Evolutionary conservation across 805 yeast genomes (phyloP).

Genomic region (Saturnispora dispora): DNA sequence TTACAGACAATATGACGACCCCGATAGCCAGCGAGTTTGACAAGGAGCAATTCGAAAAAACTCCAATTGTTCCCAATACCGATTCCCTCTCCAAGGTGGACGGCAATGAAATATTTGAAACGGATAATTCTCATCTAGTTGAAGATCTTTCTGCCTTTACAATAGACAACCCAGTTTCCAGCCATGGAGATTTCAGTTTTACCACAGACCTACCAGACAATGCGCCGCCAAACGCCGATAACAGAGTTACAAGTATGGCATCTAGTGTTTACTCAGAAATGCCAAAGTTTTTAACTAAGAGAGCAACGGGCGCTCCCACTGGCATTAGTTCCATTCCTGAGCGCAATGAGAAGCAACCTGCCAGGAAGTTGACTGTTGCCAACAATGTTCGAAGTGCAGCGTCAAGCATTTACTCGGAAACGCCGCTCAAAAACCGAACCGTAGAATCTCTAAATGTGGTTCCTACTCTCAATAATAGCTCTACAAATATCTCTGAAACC

Average conservation of each 20-base stretch:
- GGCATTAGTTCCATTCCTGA: slow-evolving; percentile 5
- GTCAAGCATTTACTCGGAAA: slow-evolving; percentile 19
- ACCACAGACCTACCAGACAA: not conserved
- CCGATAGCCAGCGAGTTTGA: slow-evolving; percentile 8
- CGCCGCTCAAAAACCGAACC: slow-evolving; percentile 4
- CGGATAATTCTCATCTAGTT: not conserved
- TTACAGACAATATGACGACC: slow-evolving; percentile 2
- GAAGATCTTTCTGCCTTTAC: slow-evolving; percentile 1
- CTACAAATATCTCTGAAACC: not conserved
- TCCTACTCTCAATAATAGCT: slow-evolving; percentile 17
- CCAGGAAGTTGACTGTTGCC: not conserved
- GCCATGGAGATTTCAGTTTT: not conserved
- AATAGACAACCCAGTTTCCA: not conserved
- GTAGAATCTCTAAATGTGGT: slow-evolving; percentile 6
- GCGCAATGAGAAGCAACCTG: not conserved
- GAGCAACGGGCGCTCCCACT: not conserved
- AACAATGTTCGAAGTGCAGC: slow-evolving; percentile 11
- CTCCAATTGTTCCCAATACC: slow-evolving; percentile 13
- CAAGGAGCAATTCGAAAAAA: slow-evolving; percentile 15
- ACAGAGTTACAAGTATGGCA: slow-evolving; percentile 12
- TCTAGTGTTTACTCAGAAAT: slow-evolving; percentile 21
- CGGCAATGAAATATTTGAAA: slow-evolving; percentile 4
- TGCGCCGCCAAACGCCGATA: not conserved
- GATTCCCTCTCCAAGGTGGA: not conserved
- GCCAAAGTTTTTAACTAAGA: not conserved